Conservation (phyloP, 352 stramenopile genomes). For the Pilasporangium apinafurcum region DNA sequence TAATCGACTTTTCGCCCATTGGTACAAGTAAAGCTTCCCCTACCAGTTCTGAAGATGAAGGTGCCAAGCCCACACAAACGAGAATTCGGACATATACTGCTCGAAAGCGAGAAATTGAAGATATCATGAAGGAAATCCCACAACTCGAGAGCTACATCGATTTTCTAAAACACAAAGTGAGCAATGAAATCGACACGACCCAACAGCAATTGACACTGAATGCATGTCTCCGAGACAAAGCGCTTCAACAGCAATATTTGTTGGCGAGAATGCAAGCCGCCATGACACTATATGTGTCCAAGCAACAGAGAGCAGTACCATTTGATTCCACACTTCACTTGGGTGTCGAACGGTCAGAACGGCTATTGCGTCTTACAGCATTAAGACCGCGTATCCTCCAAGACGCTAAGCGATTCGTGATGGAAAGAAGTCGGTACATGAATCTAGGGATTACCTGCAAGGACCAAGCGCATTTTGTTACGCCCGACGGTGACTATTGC, state of each 20-base stretch:
- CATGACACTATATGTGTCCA: not conserved
- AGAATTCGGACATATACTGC: not conserved
- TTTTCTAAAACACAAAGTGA: not conserved
- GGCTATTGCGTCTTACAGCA: conserved; percentile 4
- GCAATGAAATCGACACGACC: not conserved
- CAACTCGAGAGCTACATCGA: not conserved
- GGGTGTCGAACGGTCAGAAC: not conserved
- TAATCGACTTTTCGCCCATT: too few relatives aligned
- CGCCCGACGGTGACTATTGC: conserved; percentile 18
- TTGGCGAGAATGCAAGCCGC: not conserved
- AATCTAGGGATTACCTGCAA: not conserved
- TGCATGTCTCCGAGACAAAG: not conserved
- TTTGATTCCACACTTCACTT: not conserved
- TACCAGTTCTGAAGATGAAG: too few relatives aligned
- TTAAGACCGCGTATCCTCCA: not conserved
- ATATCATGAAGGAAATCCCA: not conserved
- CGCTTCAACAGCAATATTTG: not conserved
- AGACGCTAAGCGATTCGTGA: conserved; percentile 3
- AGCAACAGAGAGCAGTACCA: not conserved
- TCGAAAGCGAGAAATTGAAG: conserved; percentile 1
- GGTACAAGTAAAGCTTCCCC: too few relatives aligned
- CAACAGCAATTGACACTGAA: not conserved
- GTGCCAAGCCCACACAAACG: not conserved
- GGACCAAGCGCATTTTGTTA: not conserved
- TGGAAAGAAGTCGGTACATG: not conserved